These are phyloP conservation scores for Beta vulgaris DNA, from an alignment of 148 eudicot genomes.

Conservation along the genomic window DNA sequence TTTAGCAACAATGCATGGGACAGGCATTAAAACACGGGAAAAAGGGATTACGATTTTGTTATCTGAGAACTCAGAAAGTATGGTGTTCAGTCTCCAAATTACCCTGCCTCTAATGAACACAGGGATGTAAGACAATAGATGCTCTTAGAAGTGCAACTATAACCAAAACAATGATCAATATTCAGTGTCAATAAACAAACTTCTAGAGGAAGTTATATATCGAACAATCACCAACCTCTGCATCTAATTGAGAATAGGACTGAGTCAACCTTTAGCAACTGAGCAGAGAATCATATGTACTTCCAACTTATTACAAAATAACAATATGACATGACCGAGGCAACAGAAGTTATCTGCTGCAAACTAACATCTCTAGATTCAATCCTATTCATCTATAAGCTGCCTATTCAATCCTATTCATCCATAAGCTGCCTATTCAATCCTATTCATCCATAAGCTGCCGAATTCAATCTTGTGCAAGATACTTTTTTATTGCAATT, in stretches of 20 bases:
- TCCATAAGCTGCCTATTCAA: neutral
- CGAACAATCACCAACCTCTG: neutral
- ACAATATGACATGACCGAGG: neutral
- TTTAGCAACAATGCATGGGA: too few species aligned
- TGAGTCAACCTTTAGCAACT: neutral
- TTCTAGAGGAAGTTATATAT: neutral
- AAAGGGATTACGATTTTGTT: too few species aligned
- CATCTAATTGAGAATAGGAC: neutral
- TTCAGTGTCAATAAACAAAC: neutral
- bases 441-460: neutral
- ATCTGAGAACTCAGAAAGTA: neutral
- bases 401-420: neutral
- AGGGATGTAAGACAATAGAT: neutral
- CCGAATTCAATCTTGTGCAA: neutral
- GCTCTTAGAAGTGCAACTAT: neutral
- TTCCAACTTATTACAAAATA: neutral
- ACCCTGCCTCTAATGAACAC: neutral
- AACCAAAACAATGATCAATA: neutral
- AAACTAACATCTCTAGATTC: neutral
- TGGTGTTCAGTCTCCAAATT: neutral
- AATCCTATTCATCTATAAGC: neutral
- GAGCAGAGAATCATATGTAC: neutral
- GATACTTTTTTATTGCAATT: neutral
- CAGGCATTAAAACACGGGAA: too few species aligned
- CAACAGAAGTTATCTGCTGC: neutral